Percentiles rank a stretch among this genome's conserved stretches.
Conservation (phyloP, 805 yeast species). For the Monosporozyma aquatica region DNA sequence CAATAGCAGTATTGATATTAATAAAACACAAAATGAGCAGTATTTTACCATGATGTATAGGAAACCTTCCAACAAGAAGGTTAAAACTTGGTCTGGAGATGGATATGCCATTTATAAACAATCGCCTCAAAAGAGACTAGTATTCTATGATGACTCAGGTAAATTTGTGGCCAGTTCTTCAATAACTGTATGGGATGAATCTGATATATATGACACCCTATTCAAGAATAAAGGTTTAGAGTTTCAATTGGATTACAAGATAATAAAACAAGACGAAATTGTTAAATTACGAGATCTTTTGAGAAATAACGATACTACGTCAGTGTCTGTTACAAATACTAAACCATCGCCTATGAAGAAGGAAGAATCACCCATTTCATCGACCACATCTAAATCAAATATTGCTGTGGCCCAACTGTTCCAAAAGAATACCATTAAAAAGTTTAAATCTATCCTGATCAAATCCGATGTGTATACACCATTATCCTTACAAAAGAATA, state of each 20-base stretch:
- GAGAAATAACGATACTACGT: not conserved
- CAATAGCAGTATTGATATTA: no score
- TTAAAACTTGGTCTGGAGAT: constrained; percentile 94
- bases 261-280: constrained; percentile 22
- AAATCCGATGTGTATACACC: constrained; percentile 9
- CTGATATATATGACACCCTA: constrained; percentile 31
- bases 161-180: constrained; percentile 22
- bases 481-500: constrained; percentile 6
- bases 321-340: no score
- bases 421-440: constrained; percentile 7
- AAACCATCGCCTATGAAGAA: no score
- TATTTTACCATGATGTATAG: constrained; percentile 49
- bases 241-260: constrained; percentile 47
- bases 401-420: constrained; percentile 13
- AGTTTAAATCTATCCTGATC: constrained; percentile 13
- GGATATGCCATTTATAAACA: constrained; percentile 43
- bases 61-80: constrained; percentile 63
- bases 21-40: not conserved
- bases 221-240: constrained; percentile 52
- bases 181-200: constrained; percentile 11
- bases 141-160: constrained; percentile 24
- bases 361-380: not conserved
- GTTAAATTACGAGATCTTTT: not conserved
- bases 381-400: not conserved
- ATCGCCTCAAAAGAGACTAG: constrained; percentile 14